These are phyloP conservation scores for Arxiozyma slooffiae DNA, from an alignment of 1,139 yeast genomes.

Conservation along the genomic window DNA sequence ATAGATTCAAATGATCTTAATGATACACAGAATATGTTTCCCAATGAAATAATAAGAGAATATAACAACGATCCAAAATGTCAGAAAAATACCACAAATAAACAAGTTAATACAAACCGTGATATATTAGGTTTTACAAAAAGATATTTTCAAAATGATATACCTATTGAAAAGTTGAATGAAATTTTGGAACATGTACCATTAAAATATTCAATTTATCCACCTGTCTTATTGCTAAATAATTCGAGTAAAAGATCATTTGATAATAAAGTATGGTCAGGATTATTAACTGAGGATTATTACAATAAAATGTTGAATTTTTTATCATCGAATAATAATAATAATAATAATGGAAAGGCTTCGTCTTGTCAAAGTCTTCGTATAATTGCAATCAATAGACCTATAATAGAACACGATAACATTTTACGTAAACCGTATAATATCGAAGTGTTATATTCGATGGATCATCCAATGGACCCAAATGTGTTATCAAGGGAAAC, in stretches of 20 bases:
- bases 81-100: background rate
- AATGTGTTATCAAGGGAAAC: background rate
- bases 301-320: conserved; percentile 25
- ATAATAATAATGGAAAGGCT: too few species aligned
- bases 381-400: conserved; percentile 54
- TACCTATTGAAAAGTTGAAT: conserved; percentile 2
- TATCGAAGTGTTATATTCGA: conserved; percentile 40
- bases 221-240: conserved; percentile 55
- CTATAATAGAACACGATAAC: conserved; percentile 46
- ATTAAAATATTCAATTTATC: conserved; percentile 51
- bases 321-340: background rate
- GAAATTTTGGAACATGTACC: conserved; percentile 32
- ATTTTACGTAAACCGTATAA: conserved; percentile 52
- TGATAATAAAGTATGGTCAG: conserved; percentile 34
- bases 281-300: conserved; percentile 20
- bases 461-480: background rate
- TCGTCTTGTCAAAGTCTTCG: background rate
- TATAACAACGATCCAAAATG: conserved; percentile 4
- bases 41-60: conserved; percentile 4
- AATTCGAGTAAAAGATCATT: conserved; percentile 33
- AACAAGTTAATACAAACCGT: background rate
- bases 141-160: conserved; percentile 2
- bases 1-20: conserved; percentile 3
- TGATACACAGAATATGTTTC: conserved; percentile 3
- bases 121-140: conserved; percentile 1